Evolutionary conservation across 2,329 filamentous ascomycete species (phyloP), one percentile per base, ranked within the genome.

Genomic region (Penicillium corylophilum): DNA sequence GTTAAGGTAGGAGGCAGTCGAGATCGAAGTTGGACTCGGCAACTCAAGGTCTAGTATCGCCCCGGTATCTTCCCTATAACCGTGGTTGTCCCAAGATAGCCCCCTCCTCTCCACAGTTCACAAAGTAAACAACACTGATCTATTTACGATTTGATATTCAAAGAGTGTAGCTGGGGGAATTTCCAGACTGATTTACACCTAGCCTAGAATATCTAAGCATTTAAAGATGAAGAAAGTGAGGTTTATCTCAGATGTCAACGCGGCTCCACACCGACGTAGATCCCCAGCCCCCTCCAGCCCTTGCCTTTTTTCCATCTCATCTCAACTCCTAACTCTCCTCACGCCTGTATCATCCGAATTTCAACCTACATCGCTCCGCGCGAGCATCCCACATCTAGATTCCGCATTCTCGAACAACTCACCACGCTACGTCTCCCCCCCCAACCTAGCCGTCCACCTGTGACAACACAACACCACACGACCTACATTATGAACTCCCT

Each of bases 401-500:
- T 41, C 39, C 36, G 22, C 39, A 24, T 9, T 16, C 13, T 8
- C 10, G 16, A n/a, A 20, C 10, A 24, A 15, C 39, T 24, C 13
- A 16, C 20, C 16, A 22, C 16, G 18, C 10, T 12, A 26, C 20
- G 22, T 13, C n/a, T 41, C 39, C 7, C 36, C 8, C 9, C 36
- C n/a, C n/a, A n/a, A 24, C 38, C 22, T 40, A 13, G n/a, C 20
- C 22, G 12, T 26, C 20, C 20, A 39, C 36, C 10, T 4, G 3
- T 5, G 22, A n/a, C 38, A n/a, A 24, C 15, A 16, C 10, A n/a
- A n/a, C n/a, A n/a, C 31, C 5, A 13, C 35, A 38, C 9, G 1
- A 40, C 39, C 39, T 5, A 41, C 22, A 41, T 22, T 22, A 51
- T 51, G 48, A 28, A 51, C 15, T n/a, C 43, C 29, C 35, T 51